These are phyloP conservation scores for Talaromyces thailandensis DNA, from an alignment of 495 filamentous ascomycete genomes.

Conservation along the genomic window DNA sequence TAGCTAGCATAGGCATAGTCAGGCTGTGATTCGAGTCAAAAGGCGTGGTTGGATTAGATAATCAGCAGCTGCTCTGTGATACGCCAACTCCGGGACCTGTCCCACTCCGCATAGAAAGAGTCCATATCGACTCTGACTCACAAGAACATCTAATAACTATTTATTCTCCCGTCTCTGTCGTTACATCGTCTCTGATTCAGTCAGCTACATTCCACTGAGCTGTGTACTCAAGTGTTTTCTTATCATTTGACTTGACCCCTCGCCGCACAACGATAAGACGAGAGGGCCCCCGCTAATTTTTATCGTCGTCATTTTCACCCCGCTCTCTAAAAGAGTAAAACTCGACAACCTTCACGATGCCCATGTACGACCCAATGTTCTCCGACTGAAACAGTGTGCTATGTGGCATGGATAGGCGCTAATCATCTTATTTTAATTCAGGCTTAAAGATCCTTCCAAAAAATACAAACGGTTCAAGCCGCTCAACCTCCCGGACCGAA, in stretches of 20 bases:
- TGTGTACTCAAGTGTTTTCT: background rate
- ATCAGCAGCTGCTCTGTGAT: background rate
- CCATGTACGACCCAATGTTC: background rate
- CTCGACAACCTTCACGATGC: constrained; percentile 3
- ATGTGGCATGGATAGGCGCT: background rate
- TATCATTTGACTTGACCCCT: background rate
- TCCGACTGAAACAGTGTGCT: background rate
- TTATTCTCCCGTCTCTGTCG: background rate
- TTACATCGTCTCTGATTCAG: background rate
- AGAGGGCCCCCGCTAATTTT: background rate
- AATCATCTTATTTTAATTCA: constrained; percentile 19
- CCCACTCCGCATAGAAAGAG: background rate
- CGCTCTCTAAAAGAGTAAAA: background rate
- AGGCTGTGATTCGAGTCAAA: background rate
- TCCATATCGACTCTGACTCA: background rate
- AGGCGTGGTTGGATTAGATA: background rate
- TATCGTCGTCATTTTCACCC: background rate
- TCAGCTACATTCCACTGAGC: background rate
- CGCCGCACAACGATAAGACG: background rate
- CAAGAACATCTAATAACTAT: background rate
- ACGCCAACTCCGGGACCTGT: background rate
- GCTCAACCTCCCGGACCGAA: constrained; percentile 70
- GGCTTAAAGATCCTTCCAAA: constrained; percentile 88
- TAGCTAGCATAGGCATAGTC: no score
- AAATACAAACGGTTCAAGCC: constrained; percentile 83